phyloP scores from a whole-genome alignment of 2,329 filamentous ascomycete genomes.

The Chrysoporthe puriensis region DNA sequence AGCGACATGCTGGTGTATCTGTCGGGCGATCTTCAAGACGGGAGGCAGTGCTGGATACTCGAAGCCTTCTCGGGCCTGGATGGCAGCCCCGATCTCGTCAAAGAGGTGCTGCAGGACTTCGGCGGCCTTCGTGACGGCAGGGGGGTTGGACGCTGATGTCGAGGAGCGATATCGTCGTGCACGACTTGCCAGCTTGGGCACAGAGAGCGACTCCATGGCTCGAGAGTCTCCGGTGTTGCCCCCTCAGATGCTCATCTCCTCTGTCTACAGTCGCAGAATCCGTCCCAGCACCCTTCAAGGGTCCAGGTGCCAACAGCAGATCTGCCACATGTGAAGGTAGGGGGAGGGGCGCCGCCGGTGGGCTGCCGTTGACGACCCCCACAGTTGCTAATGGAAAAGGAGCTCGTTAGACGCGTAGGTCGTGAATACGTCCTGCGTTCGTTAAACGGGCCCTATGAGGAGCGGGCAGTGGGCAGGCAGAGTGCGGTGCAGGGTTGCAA shows the following conservation, averaged over 20 bases:
- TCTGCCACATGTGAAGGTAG: constrained; percentile 35
- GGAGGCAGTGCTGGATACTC: constrained; percentile 54
- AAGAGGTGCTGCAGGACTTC: constrained; percentile 62
- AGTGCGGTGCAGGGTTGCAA: not conserved
- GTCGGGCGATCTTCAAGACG: constrained; percentile 61
- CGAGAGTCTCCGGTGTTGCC: constrained; percentile 6
- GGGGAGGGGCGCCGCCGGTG: constrained; percentile 16
- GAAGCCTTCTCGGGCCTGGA: constrained; percentile 38
- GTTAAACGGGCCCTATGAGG: not conserved
- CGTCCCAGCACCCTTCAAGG: constrained; percentile 41
- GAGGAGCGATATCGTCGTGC: constrained; percentile 66
- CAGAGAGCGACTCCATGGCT: constrained; percentile 28
- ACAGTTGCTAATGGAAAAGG: not conserved
- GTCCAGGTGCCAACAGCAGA: constrained; percentile 34
- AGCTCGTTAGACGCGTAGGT: not conserved
- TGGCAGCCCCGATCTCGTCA: constrained; percentile 46
- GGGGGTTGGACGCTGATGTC: constrained; percentile 62
- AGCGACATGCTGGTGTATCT: constrained; percentile 66
- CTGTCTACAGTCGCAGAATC: constrained; percentile 23
- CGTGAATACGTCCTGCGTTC: not conserved
- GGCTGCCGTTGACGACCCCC: constrained; percentile 6
- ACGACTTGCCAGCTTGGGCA: constrained; percentile 52
- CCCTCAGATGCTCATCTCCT: constrained; percentile 26
- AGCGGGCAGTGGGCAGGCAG: constrained; percentile 8
- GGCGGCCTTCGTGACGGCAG: constrained; percentile 61